phyloP scores from a whole-genome alignment of 2,329 filamentous ascomycete genomes.

The Aspergillus neoniger region DNA sequence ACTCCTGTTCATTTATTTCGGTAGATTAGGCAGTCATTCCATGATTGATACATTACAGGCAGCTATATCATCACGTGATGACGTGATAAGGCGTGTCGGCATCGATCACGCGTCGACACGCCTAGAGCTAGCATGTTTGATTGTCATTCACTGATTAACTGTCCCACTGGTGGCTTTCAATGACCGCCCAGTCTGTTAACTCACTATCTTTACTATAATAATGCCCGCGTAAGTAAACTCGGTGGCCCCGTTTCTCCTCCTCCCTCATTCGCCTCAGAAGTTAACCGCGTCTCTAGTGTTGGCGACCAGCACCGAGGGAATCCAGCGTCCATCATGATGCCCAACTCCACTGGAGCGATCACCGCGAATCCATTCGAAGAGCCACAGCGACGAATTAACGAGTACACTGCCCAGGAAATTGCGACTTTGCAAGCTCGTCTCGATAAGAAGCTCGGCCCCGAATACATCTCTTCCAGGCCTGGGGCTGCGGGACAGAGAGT shows the following conservation, averaged over 20 bases:
- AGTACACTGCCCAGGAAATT: slow-evolving; percentile 88
- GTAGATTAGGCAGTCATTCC: background rate
- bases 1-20: too few species aligned
- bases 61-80: slow-evolving; percentile 32
- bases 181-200: slow-evolving; percentile 3
- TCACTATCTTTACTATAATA: slow-evolving; percentile 21
- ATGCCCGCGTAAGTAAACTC: slow-evolving; percentile 51
- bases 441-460: slow-evolving; percentile 90
- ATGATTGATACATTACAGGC: background rate
- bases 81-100: slow-evolving; percentile 30
- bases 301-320: slow-evolving; percentile 66
- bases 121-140: background rate
- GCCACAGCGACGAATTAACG: slow-evolving; percentile 64
- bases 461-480: slow-evolving; percentile 86
- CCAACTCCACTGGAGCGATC: slow-evolving; percentile 33
- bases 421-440: slow-evolving; percentile 82
- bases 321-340: slow-evolving; percentile 46
- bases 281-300: slow-evolving; percentile 53
- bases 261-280: slow-evolving; percentile 5
- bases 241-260: background rate
- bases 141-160: background rate
- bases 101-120: slow-evolving; percentile 24
- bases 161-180: background rate
- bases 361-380: slow-evolving; percentile 80
- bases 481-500: slow-evolving; percentile 84